These are phyloP conservation scores for Cicer yamashitae DNA, from an alignment of 306 rosid species.

Conservation along the genomic window DNA sequence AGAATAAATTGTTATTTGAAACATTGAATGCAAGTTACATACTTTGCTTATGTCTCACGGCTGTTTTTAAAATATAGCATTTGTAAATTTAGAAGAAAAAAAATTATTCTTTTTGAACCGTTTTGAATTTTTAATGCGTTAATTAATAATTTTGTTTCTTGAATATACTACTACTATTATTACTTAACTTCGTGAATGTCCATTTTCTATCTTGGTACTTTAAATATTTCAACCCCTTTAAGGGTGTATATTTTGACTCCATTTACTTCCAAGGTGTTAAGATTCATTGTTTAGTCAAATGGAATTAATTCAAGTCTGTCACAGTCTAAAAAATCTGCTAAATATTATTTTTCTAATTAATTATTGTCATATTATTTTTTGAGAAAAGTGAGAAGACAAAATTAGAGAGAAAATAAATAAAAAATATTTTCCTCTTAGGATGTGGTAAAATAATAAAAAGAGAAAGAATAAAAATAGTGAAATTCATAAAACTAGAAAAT, in stretches of 20 bases:
- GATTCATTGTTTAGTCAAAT: background rate
- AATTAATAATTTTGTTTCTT: background rate
- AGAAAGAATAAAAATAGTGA: background rate
- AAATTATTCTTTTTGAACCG: no score
- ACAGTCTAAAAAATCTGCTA: background rate
- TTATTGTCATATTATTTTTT: background rate
- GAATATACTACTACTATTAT: background rate
- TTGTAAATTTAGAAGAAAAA: no score
- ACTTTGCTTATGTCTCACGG: background rate
- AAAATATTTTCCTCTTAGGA: background rate
- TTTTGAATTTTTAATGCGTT: background rate
- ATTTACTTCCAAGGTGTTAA: background rate
- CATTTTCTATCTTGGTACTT: background rate
- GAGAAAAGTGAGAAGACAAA: background rate
- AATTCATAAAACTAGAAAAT: background rate
- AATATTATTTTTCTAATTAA: background rate
- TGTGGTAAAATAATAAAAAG: no score
- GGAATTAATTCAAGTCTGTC: background rate
- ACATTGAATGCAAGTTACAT: background rate
- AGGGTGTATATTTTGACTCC: background rate
- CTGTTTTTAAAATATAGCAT: background rate
- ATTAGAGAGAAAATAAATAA: background rate
- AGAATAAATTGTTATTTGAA: background rate
- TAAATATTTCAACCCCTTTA: background rate
- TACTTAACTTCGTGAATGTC: background rate